Conservation (phyloP, 345 rosid species). For the Eutrema yunnanense region DNA sequence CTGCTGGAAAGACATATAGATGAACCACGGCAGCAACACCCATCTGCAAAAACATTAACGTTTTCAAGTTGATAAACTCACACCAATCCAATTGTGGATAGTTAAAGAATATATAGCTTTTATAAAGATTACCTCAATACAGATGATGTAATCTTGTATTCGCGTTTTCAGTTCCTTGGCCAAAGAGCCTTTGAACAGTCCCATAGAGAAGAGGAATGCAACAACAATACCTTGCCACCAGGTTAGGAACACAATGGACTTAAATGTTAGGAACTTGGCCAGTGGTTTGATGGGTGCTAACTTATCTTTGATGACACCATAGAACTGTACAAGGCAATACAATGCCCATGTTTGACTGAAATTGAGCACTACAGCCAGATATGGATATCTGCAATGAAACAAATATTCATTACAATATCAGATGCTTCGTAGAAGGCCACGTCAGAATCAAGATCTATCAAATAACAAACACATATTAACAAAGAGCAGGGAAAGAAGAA, state of each 20-base stretch:
- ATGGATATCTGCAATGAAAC: conserved; percentile 70
- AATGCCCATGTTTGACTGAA: conserved; percentile 98
- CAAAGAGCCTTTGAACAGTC: conserved; percentile 74
- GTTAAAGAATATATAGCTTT: background rate
- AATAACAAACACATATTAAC: background rate
- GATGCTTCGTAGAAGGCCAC: background rate
- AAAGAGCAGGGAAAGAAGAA: background rate
- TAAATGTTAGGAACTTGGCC: conserved; percentile 92
- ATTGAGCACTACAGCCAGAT: conserved; percentile 91
- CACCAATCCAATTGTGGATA: background rate
- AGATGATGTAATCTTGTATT: conserved; percentile 93
- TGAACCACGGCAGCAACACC: conserved; percentile 95
- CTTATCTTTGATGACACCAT: conserved; percentile 78
- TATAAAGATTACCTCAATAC: conserved; percentile 60
- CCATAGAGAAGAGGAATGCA: conserved; percentile 89
- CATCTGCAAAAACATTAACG: conserved; percentile 53
- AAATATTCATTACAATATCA: conserved; percentile 3
- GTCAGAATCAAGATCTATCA: background rate
- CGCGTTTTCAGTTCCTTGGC: conserved; percentile 90
- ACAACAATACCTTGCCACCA: conserved; percentile 99
- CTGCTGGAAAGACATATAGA: conserved; percentile 88
- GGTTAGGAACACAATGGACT: conserved; percentile 94
- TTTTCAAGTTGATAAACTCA: background rate
- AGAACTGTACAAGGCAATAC: conserved; percentile 96
- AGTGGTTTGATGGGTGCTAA: conserved; percentile 85